These are phyloP conservation scores for Panicum hallii DNA, from an alignment of 202 grass and related monocot genomes.

Conservation along the genomic window DNA sequence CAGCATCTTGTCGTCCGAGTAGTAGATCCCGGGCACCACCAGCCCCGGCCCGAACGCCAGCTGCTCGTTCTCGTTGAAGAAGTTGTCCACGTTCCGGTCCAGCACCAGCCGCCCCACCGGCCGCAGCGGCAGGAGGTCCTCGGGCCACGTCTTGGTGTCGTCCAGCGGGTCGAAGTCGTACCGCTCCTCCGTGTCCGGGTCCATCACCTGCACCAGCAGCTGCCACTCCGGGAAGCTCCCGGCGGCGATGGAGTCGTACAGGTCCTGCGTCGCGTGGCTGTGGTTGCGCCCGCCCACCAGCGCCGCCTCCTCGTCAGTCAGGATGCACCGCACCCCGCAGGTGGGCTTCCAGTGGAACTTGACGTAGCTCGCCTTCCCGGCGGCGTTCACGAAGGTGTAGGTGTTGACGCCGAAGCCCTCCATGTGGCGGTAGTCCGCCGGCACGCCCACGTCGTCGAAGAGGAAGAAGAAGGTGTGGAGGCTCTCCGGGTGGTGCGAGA, in stretches of 20 bases:
- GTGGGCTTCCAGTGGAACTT: conserved; percentile 98
- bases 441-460: conserved; percentile 93
- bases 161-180: conserved; percentile 93
- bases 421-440: conserved; percentile 92
- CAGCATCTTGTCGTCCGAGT: conserved; percentile 99
- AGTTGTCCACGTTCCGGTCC: conserved; percentile 90
- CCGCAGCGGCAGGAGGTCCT: conserved; percentile 71
- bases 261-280: conserved; percentile 94
- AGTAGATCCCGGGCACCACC: conserved; percentile 92
- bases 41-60: conserved; percentile 87
- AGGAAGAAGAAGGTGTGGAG: conserved; percentile 99
- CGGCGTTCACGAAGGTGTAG: conserved; percentile 77
- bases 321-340: conserved; percentile 70
- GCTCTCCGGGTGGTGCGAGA: conserved; percentile 85
- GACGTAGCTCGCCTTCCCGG: conserved; percentile 63
- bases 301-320: conserved; percentile 81
- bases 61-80: conserved; percentile 98
- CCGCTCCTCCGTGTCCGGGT: conserved; percentile 66
- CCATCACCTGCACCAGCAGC: conserved; percentile 92
- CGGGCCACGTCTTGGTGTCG: conserved; percentile 97
- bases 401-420: conserved; percentile 94
- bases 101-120: conserved; percentile 83
- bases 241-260: conserved; percentile 85
- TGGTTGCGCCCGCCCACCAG: conserved; percentile 78
- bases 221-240: conserved; percentile 90